Conservation (phyloP, 495 filamentous ascomycete genomes). For the Podospora pseudopauciseta region DNA sequence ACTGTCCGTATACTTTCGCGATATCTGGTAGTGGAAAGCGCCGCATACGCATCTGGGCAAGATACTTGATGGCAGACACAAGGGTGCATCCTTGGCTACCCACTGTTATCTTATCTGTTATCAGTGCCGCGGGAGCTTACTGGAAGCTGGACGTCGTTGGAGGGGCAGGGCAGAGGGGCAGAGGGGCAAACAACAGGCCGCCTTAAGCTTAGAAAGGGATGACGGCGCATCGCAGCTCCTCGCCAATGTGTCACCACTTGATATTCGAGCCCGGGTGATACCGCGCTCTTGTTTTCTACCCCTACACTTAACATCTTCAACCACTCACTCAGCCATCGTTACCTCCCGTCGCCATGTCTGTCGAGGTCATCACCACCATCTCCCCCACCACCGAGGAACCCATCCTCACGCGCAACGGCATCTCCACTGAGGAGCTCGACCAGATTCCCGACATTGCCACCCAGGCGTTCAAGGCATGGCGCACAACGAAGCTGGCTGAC, state of each 20-base stretch:
- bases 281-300: too few relatives aligned
- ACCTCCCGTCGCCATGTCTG: conserved; percentile 55
- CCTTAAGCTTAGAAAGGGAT: conserved; percentile 1
- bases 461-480: conserved; percentile 68
- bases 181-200: conserved; percentile 11
- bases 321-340: not conserved
- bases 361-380: conserved; percentile 81
- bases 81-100: not conserved
- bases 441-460: conserved; percentile 62
- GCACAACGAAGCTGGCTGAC: conserved; percentile 58
- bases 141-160: not conserved
- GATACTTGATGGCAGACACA: not conserved
- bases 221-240: conserved; percentile 9
- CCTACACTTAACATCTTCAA: not conserved
- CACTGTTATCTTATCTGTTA: conserved; percentile 11
- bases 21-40: not conserved
- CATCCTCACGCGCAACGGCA: conserved; percentile 68
- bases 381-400: conserved; percentile 81
- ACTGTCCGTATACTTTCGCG: not conserved
- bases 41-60: not conserved
- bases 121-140: conserved; percentile 1
- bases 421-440: conserved; percentile 62
- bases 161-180: conserved; percentile 1
- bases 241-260: not conserved
- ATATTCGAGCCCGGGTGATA: conserved; percentile 3